Percentiles rank a stretch among this genome's conserved stretches.
phyloP scores from a whole-genome alignment of 345 rosid genomes.

The Bruguiera gymnorhiza region DNA sequence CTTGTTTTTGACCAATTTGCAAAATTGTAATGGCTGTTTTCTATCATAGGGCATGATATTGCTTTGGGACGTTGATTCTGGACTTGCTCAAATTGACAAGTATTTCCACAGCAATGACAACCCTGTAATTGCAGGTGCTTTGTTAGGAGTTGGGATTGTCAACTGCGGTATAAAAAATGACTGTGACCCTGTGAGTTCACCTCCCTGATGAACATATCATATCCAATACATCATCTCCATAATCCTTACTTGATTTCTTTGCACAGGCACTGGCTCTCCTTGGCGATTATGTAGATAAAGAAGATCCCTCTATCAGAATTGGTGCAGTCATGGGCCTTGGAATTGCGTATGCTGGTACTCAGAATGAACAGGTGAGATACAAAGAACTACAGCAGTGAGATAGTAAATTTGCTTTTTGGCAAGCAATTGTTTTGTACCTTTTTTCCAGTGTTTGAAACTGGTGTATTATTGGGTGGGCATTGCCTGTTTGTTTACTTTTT shows the following conservation, averaged over 20 bases:
- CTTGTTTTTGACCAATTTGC: too few species aligned
- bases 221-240: too few species aligned
- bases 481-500: too few species aligned
- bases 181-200: too few species aligned
- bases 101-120: constrained; percentile 80
- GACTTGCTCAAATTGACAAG: constrained; percentile 87
- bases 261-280: too few species aligned
- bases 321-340: constrained; percentile 98
- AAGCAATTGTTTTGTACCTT: background rate
- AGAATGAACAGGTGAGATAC: constrained; percentile 50
- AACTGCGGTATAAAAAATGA: constrained; percentile 36
- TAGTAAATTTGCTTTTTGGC: too few species aligned
- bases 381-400: too few species aligned
- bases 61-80: constrained; percentile 89
- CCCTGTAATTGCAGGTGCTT: constrained; percentile 79
- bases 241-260: too few species aligned
- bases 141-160: constrained; percentile 86
- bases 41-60: constrained; percentile 76
- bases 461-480: too few species aligned
- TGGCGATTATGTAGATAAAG: constrained; percentile 27
- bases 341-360: constrained; percentile 88
- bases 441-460: too few species aligned
- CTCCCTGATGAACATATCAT: too few species aligned
- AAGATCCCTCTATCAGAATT: constrained; percentile 75
- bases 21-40: background rate